Conservation (phyloP, 225 moss, liverwort and hornwort genomes). For the Pseudoscleropodium purum region DNA sequence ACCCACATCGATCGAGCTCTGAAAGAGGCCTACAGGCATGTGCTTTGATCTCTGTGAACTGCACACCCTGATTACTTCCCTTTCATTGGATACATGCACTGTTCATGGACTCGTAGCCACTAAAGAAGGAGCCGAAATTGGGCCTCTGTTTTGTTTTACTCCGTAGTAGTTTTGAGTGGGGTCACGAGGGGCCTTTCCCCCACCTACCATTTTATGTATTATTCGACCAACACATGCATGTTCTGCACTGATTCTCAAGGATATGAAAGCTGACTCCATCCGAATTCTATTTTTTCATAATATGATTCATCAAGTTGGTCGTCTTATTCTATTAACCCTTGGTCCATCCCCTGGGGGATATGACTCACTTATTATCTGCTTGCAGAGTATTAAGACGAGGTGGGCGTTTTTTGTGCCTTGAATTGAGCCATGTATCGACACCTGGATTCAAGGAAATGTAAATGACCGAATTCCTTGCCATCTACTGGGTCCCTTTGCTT, state of each 20-base stretch:
- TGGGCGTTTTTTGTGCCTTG: conserved; percentile 84
- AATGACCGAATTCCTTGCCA: conserved; percentile 1
- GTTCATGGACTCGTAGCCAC: not conserved
- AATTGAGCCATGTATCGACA: conserved; percentile 75
- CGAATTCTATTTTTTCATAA: not conserved
- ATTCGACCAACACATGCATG: not conserved
- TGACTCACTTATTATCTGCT: not conserved
- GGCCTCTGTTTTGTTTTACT: not conserved
- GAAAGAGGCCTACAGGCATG: conserved; percentile 89
- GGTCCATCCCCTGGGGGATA: not conserved
- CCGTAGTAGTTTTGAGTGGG: not conserved
- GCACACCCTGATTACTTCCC: not conserved
- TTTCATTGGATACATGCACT: not conserved
- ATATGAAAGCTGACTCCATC: too few species aligned
- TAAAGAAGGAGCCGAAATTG: not conserved
- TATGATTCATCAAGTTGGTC: not conserved
- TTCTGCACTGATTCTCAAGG: not conserved
- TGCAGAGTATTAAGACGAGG: conserved; percentile 81
- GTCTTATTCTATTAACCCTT: not conserved
- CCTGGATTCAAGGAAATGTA: conserved; percentile 87
- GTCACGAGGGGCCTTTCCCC: too few species aligned
- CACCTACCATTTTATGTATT: not conserved
- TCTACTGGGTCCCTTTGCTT: not conserved
- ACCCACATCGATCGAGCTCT: conserved; percentile 79
- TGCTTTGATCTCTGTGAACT: not conserved